phyloP scores from a whole-genome alignment of 106 monocot genomes.

The Chionographis japonica region DNA sequence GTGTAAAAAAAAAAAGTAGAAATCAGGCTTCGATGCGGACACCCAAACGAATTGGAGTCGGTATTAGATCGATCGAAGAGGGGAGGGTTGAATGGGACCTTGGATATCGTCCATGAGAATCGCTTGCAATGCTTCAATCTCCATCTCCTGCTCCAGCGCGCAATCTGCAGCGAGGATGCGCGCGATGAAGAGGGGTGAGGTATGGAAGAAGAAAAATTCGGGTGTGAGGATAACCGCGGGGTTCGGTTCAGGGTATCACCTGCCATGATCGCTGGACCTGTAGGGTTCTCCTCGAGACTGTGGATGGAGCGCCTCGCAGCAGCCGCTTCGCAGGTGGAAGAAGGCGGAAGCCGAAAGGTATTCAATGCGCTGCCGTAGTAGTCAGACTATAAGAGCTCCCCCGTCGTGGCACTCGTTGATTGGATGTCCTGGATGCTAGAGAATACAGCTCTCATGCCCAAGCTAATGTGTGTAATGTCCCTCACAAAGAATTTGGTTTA shows the following conservation, averaged over 20 bases:
- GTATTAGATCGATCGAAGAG: background rate
- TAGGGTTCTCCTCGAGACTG: background rate
- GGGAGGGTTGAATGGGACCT: conserved; percentile 13
- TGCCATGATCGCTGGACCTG: conserved; percentile 5
- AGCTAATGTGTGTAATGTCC: no score
- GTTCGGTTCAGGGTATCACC: background rate
- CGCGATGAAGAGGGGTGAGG: background rate
- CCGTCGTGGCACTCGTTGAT: no score
- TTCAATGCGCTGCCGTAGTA: no score
- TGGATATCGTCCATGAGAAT: conserved; percentile 70
- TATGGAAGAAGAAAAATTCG: background rate
- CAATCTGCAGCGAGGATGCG: conserved; percentile 28
- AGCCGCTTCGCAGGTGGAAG: no score
- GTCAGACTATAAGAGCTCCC: no score
- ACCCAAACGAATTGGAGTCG: background rate
- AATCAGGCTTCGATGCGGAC: background rate
- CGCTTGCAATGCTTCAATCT: conserved; percentile 68
- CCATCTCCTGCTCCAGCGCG: conserved; percentile 80
- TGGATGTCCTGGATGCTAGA: no score
- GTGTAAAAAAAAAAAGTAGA: background rate
- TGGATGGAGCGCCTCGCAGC: no score
- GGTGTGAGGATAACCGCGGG: background rate
- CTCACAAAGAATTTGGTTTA: no score
- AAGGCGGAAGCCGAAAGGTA: no score
- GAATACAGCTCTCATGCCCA: no score